These are phyloP conservation scores for Globisporangium camurandrum DNA, from an alignment of 352 stramenopile species.

Conservation along the genomic window DNA sequence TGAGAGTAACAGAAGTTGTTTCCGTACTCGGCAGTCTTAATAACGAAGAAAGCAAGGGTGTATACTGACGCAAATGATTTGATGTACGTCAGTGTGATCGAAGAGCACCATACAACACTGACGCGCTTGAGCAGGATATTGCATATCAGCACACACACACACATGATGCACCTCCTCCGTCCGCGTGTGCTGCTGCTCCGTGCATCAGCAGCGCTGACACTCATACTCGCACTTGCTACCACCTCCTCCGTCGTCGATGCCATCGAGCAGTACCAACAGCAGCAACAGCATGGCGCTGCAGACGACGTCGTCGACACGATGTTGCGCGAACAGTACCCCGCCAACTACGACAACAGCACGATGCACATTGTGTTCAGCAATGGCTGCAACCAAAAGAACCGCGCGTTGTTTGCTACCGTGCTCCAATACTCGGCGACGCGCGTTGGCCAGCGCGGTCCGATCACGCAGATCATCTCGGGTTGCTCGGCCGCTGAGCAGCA, in stretches of 20 bases:
- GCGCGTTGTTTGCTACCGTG: slow-evolving; percentile 28
- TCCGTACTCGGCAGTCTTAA: too few species aligned
- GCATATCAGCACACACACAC: background rate
- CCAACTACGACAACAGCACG: slow-evolving; percentile 2
- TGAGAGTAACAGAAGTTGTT: too few species aligned
- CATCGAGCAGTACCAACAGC: slow-evolving; percentile 40
- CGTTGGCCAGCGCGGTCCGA: slow-evolving; percentile 31
- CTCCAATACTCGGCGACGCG: slow-evolving; percentile 36
- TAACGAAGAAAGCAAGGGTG: too few species aligned
- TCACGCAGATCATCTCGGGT: slow-evolving; percentile 44
- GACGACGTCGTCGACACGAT: slow-evolving; percentile 6
- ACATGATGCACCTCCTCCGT: background rate
- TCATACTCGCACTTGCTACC: too few species aligned
- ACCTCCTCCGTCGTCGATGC: too few species aligned
- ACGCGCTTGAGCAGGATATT: too few species aligned
- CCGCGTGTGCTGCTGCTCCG: background rate
- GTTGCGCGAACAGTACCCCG: slow-evolving; percentile 4
- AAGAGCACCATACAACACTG: too few species aligned
- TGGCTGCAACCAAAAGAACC: slow-evolving; percentile 30
- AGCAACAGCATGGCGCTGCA: too few species aligned
- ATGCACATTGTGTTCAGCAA: slow-evolving; percentile 49
- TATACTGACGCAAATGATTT: too few species aligned
- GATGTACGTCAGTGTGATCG: too few species aligned
- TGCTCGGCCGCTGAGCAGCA: slow-evolving; percentile 24
- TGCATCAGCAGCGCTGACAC: background rate